Evolutionary conservation across 1,284 basidiomycete genomes (phyloP).

Genomic region (Boletus semigastroideus): DNA sequence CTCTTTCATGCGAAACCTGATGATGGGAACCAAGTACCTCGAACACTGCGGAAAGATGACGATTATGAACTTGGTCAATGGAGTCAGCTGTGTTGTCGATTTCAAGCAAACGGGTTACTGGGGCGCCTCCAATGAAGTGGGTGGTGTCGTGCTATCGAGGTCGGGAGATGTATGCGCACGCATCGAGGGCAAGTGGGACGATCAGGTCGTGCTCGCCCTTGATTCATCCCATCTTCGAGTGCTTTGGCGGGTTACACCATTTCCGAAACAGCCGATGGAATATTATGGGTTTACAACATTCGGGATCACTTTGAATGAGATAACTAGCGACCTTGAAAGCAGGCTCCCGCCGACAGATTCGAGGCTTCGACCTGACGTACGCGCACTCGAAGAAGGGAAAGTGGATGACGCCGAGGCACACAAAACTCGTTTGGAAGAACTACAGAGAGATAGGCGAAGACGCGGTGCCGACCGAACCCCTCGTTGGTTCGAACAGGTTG

Average conservation of each 20-base stretch:
- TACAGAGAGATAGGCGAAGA: constrained; percentile 66
- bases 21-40: constrained; percentile 89
- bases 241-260: constrained; percentile 72
- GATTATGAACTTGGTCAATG: constrained; percentile 60
- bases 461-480: constrained; percentile 55
- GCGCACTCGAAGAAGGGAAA: constrained; percentile 82
- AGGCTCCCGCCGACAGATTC: constrained; percentile 85
- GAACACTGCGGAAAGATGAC: constrained; percentile 78
- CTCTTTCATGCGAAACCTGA: constrained; percentile 85
- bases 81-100: constrained; percentile 63
- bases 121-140: constrained; percentile 73
- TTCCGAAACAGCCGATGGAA: constrained; percentile 70
- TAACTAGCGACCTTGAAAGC: constrained; percentile 66
- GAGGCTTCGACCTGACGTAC: constrained; percentile 81
- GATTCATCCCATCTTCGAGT: constrained; percentile 70
- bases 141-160: constrained; percentile 57
- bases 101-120: constrained; percentile 87
- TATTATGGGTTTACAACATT: constrained; percentile 85
- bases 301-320: constrained; percentile 80
- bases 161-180: constrained; percentile 54
- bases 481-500: constrained; percentile 71
- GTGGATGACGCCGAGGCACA: constrained; percentile 74
- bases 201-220: constrained; percentile 64
- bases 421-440: constrained; percentile 75
- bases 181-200: constrained; percentile 85